Base-by-base conservation (phyloP, 2,329 filamentous ascomycete genomes). In the Bipolaris victoriae region DNA sequence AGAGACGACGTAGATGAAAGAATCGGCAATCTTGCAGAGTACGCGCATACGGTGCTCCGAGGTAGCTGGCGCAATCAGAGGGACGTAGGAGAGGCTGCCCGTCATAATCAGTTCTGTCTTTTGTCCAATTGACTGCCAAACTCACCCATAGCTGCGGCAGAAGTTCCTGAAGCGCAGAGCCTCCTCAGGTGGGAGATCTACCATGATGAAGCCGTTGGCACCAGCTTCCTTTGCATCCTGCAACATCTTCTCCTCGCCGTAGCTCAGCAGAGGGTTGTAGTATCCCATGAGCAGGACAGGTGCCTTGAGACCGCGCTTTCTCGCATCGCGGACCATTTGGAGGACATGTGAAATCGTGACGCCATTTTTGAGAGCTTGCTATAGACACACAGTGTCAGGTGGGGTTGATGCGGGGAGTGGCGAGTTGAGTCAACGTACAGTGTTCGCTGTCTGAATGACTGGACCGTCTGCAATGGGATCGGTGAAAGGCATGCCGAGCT, bases 1-100 rank as follows among this genome's bases (percentile, higher is more conserved):
- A 24, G 94, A 98, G 54, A 99, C 95, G 60, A 99, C 93, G 76
- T 99, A 99, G 79, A 99, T 96, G 82, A 98, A 99, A 3, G 93
- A 97, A 79, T 98, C 94, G 72, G 95, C 95, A 62, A 99, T 94
- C 76, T 91, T 88, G 85, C 95, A 99, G 11, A 99, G 88, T 39
- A 97, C 85, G 80, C 91, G 94, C 93, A 99, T 97, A 71, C 95
- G 90, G 64, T 87, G 84, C 68, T 97, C 92, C 6, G 92, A 97
- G 1, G 95, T 98, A 10, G 93, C 88, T 6, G 95, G 95, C 0
- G 95, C 94, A 68, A 99, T 97, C 51, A 99, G 83, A n/a, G 95
- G 95, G 13, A 99, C 90, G 75, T 98, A 99, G 5, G 93, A 97
- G 33, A 99, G 86, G 24, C 89, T 90, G 36, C 45, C 10, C 36